These are phyloP conservation scores for Clonostachys byssicola DNA, from an alignment of 2,329 filamentous ascomycete species.

Conservation along the genomic window DNA sequence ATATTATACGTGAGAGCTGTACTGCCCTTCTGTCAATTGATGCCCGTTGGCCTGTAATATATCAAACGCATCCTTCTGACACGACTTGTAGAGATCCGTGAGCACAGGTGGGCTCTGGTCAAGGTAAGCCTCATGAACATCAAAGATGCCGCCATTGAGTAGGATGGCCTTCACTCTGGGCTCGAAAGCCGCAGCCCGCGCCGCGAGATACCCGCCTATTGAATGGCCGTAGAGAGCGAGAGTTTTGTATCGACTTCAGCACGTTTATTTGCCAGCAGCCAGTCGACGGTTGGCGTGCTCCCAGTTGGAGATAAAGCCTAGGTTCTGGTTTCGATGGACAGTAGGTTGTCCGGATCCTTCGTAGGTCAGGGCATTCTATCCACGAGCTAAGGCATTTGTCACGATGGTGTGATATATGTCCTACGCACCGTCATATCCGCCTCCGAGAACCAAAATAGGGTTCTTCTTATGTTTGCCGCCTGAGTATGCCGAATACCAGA, in stretches of 20 bases:
- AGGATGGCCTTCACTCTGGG: constrained; percentile 33
- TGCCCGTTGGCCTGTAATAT: too few relatives aligned
- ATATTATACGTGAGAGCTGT: too few relatives aligned
- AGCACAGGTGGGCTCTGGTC: constrained; percentile 4
- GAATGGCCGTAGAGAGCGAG: constrained; percentile 32
- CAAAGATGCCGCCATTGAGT: constrained; percentile 31
- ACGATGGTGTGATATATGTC: constrained; percentile 32
- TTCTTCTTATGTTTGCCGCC: constrained; percentile 2
- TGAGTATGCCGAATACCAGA: constrained; percentile 19
- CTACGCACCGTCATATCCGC: constrained; percentile 35
- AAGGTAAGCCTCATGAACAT: constrained; percentile 6
- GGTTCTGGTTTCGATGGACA: constrained; percentile 29
- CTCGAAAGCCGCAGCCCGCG: constrained; percentile 37
- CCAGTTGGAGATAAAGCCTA: constrained; percentile 41
- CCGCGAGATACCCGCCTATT: constrained; percentile 32
- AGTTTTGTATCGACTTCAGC: constrained; percentile 6
- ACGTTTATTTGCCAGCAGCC: constrained; percentile 10
- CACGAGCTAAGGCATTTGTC: constrained; percentile 25
- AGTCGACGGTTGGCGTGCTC: constrained; percentile 34
- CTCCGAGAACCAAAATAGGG: constrained; percentile 34
- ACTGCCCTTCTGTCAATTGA: too few relatives aligned
- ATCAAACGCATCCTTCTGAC: constrained; percentile 11
- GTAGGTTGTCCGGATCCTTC: constrained; percentile 40
- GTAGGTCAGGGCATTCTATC: constrained; percentile 35
- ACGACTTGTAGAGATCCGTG: constrained; percentile 5